A percentile compares a stretch with the other conserved stretches of the same genome.
These are phyloP conservation scores for Westerdykella ornata DNA, from an alignment of 2,329 filamentous ascomycete genomes.

Conservation along the genomic window DNA sequence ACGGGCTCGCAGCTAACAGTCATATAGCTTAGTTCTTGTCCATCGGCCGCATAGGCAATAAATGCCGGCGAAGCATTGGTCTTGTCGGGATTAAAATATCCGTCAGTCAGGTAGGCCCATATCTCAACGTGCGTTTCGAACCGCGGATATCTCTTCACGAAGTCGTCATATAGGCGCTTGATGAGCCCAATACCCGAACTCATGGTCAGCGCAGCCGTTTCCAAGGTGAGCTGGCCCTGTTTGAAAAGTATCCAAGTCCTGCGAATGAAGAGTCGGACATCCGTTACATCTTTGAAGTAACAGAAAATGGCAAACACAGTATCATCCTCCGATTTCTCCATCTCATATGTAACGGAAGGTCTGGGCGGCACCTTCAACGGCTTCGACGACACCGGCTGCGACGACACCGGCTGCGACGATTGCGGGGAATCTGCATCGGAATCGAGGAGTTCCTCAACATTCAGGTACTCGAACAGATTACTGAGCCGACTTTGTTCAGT, in stretches of 20 bases:
- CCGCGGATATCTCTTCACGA: constrained; percentile 1
- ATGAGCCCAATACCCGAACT: constrained; percentile 26
- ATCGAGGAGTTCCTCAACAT: not conserved
- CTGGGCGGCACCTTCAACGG: too few relatives aligned
- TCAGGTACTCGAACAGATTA: not conserved
- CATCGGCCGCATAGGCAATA: too few relatives aligned
- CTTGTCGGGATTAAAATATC: too few relatives aligned
- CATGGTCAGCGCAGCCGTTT: constrained; percentile 29
- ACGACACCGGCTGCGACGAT: constrained; percentile 1
- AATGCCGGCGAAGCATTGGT: too few relatives aligned
- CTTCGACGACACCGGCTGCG: too few relatives aligned
- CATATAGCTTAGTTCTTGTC: too few relatives aligned
- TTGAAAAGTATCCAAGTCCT: constrained; percentile 28
- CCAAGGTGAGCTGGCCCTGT: constrained; percentile 24
- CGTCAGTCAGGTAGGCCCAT: too few relatives aligned
- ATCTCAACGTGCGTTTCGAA: constrained; percentile 1
- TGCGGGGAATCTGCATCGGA: constrained; percentile 2
- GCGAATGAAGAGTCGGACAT: constrained; percentile 23
- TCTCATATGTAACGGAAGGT: constrained; percentile 3
- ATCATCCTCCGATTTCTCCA: constrained; percentile 9
- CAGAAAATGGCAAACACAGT: constrained; percentile 16
- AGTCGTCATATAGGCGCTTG: constrained; percentile 12
- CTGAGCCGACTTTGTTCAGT: not conserved
- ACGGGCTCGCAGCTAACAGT: too few relatives aligned
- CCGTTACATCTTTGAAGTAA: constrained; percentile 27